phyloP scores from a whole-genome alignment of 257 asterid genomes.

The Fraxinus americana region DNA sequence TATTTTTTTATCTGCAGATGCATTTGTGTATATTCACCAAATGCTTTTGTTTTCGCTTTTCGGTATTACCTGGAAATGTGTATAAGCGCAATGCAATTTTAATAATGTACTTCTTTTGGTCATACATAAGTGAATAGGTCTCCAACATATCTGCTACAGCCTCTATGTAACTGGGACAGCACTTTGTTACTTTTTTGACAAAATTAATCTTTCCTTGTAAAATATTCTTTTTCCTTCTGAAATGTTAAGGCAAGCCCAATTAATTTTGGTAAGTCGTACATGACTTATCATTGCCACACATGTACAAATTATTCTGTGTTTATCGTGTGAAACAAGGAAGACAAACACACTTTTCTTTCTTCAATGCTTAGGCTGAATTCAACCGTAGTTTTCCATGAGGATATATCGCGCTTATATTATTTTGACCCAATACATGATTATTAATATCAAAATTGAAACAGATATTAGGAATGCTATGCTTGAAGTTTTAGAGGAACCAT shows the following conservation, averaged over 20 bases:
- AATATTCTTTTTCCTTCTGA: not conserved
- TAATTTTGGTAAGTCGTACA: not conserved
- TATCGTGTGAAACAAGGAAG: not conserved
- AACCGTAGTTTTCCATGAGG: conserved; percentile 1
- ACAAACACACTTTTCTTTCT: not conserved
- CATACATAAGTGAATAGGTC: not conserved
- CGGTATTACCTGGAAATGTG: not conserved
- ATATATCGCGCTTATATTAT: conserved; percentile 8
- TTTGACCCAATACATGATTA: conserved; percentile 4
- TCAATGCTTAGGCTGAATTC: not conserved
- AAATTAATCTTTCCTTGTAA: not conserved
- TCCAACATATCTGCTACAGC: not conserved
- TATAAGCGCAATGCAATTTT: not conserved
- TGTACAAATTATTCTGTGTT: conserved; percentile 17
- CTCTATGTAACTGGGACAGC: not conserved
- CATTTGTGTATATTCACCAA: not conserved
- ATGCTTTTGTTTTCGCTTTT: not conserved
- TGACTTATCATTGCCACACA: not conserved
- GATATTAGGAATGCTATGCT: conserved; percentile 62
- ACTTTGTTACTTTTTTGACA: not conserved
- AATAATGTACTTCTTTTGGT: not conserved
- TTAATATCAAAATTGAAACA: conserved; percentile 37
- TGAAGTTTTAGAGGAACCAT: conserved; percentile 76
- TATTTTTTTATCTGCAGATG: not conserved
- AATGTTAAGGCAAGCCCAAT: not conserved